Base-by-base conservation (phyloP, 2,329 filamentous ascomycete species). In the Torrubiella hemipterigena region DNA sequence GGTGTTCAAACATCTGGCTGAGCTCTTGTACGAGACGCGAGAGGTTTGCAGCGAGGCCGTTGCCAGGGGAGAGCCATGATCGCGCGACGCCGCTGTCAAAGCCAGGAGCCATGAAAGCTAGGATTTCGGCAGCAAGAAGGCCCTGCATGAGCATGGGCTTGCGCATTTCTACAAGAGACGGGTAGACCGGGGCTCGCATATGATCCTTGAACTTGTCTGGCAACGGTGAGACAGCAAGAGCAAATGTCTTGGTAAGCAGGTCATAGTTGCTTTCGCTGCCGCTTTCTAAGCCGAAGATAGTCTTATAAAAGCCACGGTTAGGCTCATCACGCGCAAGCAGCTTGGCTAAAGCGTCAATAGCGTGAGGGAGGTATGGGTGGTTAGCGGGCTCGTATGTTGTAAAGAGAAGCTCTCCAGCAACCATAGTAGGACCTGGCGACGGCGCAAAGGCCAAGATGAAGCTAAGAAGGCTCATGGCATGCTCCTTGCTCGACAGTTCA, bases 121-220 rank as follows among this genome's bases (percentile, higher is more conserved):
- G 60, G 31, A 96, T 93, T 43, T 96, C 87, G 1, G 85, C 87
- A 2, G 86, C 82, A 6, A 96, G 66, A 45, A 96, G 73, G 2
- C 86, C 87, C 56, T 98, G 91, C 69, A 93, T 91, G 9, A 98
- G 61, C 46, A 85, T 79, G 1, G 91, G 81, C 54, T 93, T 94
- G 34, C 91, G 77, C 4, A 73, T 75, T 50, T 95, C 86, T 5
- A 91, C 72, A 5, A 86, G 67, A 0, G 76, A 70, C 1, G 81
- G 58, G 17, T 78, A 52, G 36, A 70, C 69, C 3, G 70, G 65
- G 12, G 71, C 68, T 22, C 76, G 73, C 12, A 68, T 67, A 25
- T 69, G 58, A 18, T 58, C 51, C 23, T 52, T 49, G 11, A 47
- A 53, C 37, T 70, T 66, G 25, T 89, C 83, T 0, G 91, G 91